Evolutionary conservation across 2,329 filamentous ascomycete species (phyloP), one percentile per base, ranked within the genome.

Genomic region (Xylaria arbuscula): DNA sequence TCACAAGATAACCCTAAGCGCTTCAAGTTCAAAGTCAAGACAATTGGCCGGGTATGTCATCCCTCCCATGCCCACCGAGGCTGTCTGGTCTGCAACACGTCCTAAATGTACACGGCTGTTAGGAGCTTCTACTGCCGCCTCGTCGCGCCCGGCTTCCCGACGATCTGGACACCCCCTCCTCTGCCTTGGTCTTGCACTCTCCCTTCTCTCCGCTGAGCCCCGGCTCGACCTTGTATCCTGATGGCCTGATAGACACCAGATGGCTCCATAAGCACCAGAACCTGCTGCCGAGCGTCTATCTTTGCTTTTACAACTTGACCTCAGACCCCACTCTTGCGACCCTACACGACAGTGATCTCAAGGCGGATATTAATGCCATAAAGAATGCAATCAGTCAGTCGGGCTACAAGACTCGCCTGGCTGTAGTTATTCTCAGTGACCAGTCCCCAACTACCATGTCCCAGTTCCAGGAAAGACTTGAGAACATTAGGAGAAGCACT

Each of bases 201-300:
- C 93, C 94, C 1, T 89, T 97, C 72, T 98, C 96, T 2, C 96
- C 95, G 0, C 85, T 98, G 36, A 96, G 92, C 47, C 94, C 94
- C 3, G 87, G 87, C 8, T 97, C 95, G 8, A 85, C 89, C 2
- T 86, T 97, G 2, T 98, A 96, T 77, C 94, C 95, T 8, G 96
- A 98, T 81, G 96, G 95, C 4, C 83, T 98, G 67, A 89, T 98
- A 78, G 89, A 94, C 68, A 86, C 90, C 22, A 81, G 88, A 69
- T 99, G 95, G 95, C 85, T 97, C 63, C 88, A 88, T 68, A 99
- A 98, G 79, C 95, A 98, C 78, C 94, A 97, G 77, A 85, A 92
- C 60, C 84, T 93, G 19, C 86, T 98, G 24, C 95, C 95, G 1
- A 92, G 93, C 69, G 87, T 93, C 32, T 91, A 93, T 73, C 80